Percentiles rank a stretch among this genome's conserved stretches.
These are phyloP conservation scores for Exophiala calicioides DNA, from an alignment of 2,329 filamentous ascomycete species.

Conservation along the genomic window DNA sequence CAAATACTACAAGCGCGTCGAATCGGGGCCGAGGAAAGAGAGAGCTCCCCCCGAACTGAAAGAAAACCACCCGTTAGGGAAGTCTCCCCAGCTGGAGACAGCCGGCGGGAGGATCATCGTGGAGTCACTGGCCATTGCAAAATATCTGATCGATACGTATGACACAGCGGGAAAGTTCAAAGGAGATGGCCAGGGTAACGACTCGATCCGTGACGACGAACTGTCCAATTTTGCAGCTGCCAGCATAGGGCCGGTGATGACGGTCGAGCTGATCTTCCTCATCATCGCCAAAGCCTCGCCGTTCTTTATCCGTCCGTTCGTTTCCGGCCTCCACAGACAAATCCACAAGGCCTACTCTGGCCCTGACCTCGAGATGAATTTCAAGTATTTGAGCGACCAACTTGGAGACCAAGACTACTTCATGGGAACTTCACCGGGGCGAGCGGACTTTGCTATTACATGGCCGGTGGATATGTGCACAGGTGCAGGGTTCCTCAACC, in stretches of 20 bases:
- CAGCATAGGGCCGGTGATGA: slow-evolving; percentile 29
- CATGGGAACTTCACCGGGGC: slow-evolving; percentile 23
- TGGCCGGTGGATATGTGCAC: slow-evolving; percentile 26
- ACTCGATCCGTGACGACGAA: slow-evolving; percentile 36
- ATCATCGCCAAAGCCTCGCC: slow-evolving; percentile 19
- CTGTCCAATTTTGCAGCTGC: slow-evolving; percentile 34
- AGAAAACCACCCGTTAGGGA: slow-evolving; percentile 79
- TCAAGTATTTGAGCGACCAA: slow-evolving; percentile 25
- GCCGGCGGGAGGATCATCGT: slow-evolving; percentile 33
- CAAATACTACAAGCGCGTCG: slow-evolving; percentile 69
- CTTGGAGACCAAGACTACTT: slow-evolving; percentile 28
- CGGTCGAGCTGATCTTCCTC: slow-evolving; percentile 33
- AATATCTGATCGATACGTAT: slow-evolving; percentile 38
- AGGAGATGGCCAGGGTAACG: slow-evolving; percentile 23
- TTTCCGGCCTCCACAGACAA: slow-evolving; percentile 16
- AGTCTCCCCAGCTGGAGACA: slow-evolving; percentile 61
- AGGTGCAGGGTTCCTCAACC: slow-evolving; percentile 12
- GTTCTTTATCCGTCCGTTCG: slow-evolving; percentile 26
- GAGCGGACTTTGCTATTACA: slow-evolving; percentile 27
- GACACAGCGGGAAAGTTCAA: slow-evolving; percentile 34
- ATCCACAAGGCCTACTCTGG: slow-evolving; percentile 21
- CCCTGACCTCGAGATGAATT: slow-evolving; percentile 18
- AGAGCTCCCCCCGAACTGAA: slow-evolving; percentile 69
- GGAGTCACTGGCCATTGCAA: slow-evolving; percentile 36
- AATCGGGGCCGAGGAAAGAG: slow-evolving; percentile 46